These are phyloP conservation scores for Monilinia polystroma DNA, from an alignment of 2,329 filamentous ascomycete genomes.

Conservation along the genomic window DNA sequence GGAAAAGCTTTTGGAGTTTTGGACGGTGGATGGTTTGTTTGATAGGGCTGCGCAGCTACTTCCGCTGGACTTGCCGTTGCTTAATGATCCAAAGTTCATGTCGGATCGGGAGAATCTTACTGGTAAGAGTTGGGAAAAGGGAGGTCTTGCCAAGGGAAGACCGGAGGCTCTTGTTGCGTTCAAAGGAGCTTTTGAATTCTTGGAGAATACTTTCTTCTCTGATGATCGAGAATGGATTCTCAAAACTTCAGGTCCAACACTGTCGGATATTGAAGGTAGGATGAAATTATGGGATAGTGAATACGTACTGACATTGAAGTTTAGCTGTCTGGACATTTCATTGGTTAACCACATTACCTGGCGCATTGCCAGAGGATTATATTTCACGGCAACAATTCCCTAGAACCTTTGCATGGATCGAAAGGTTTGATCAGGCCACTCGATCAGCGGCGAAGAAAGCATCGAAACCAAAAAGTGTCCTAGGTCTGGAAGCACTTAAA, in stretches of 20 bases:
- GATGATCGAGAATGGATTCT: slow-evolving; percentile 68
- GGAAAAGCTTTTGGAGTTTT: slow-evolving; percentile 55
- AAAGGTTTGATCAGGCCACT: slow-evolving; percentile 55
- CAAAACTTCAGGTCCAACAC: slow-evolving; percentile 49
- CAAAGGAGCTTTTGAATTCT: slow-evolving; percentile 52
- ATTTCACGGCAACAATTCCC: slow-evolving; percentile 57
- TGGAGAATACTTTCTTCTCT: slow-evolving; percentile 62
- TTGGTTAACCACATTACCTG: slow-evolving; percentile 59
- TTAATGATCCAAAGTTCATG: slow-evolving; percentile 58
- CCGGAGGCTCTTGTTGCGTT: slow-evolving; percentile 59
- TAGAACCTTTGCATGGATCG: slow-evolving; percentile 61
- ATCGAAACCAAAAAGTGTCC: slow-evolving; percentile 46
- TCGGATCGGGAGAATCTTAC: slow-evolving; percentile 55
- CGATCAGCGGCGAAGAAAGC: slow-evolving; percentile 44
- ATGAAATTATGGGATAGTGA: not conserved
- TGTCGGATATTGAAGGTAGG: slow-evolving; percentile 66
- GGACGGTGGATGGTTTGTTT: slow-evolving; percentile 49
- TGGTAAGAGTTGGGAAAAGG: slow-evolving; percentile 45
- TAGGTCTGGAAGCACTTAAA: slow-evolving; percentile 54
- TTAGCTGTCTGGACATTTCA: slow-evolving; percentile 60
- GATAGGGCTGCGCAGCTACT: slow-evolving; percentile 4
- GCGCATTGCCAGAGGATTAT: slow-evolving; percentile 52
- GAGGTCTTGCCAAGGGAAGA: slow-evolving; percentile 44
- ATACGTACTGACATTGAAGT: not conserved
- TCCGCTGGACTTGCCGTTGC: slow-evolving; percentile 18